Evolutionary conservation across 73 alveolate species (phyloP), one percentile per base, ranked within the genome.

Genomic region (Tetrahymena thermophila): DNA sequence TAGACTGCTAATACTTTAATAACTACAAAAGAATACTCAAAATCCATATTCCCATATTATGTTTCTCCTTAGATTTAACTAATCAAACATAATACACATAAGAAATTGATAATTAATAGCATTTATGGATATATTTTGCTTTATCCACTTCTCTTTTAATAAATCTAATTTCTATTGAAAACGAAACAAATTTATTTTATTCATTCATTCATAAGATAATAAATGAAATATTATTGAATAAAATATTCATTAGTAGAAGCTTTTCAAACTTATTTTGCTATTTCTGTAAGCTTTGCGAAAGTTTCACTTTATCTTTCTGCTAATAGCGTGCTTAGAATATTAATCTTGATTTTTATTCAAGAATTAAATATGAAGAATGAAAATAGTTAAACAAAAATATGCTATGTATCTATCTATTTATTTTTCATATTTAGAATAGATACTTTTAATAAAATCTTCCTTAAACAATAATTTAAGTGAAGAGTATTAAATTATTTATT

Each of bases 261-360:
- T 71, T 28, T 71, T 71, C 37, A 28, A 71, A 71, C 4, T 3
- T 31, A 9, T 19, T 71, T 71, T 28, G 37, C 89, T 71, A 71
- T 50, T 50, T 5, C 37, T 71, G 42, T n/a, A 28, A 71, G 37
- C 40, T 34, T 71, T 28, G 13, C 13, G 89, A 71, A 71, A 71
- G 89, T 71, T 71, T 71, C 89, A 71, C 89, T 71, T 71, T 71
- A 71, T 71, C 89, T 71, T 71, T 71, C 89, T 71, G 89, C 89
- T 71, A 28, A 28, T 71, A 71, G 89, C 35, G 23, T 25, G 35
- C 35, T 71, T 71, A 71, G 89, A 31, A 71, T 71, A 71, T 3
- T 6, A 21, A 56, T 25, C 85, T 23, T 21, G 35, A 23, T 25
- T 56, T 23, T 56, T 56, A 14, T 19, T 25, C 21, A 71, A 71